Evolutionary conservation across 2,329 filamentous ascomycete genomes (phyloP), one percentile per base, ranked within the genome.

Genomic region (Sphaerulina vaccinii): DNA sequence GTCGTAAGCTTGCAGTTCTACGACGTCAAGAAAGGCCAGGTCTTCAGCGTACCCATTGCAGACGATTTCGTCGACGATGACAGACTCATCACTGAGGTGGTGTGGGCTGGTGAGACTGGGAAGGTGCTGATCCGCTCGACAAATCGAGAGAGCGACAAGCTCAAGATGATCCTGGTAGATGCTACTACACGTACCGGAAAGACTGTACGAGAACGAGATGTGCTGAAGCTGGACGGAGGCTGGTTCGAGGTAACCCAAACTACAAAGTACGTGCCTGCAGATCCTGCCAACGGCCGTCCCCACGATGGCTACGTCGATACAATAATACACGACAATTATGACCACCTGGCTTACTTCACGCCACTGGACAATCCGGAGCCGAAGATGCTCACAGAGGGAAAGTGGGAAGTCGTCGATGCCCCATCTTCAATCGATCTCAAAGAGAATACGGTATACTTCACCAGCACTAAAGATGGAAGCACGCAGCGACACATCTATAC

Each of bases 181-280:
- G 87, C 93, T 4, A 73, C 76, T 18, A 74, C 78, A 2, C 85
- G 90, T 41, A 84, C 81, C 16, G 91, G 89, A 23, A 87, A 86
- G 69, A 86, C 88, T 0, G 84, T 96, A 41, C 81, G 92, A 57
- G 86, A 84, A 16, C 81, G 88, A 42, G 84, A 99, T 68, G 83
- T 96, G 42, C 82, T 84, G 58, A 79, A 86, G 51, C 77, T 96
- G n/a, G 93, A 99, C 68, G 91, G 91, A 18, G 95, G 93, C 27
- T 99, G 93, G 93, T 92, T 96, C 63, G 93, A 99, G 72, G 89
- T 96, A 36, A 89, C 90, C 1, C 86, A 96, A 63, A 82, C 86
- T 36, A 96, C 91, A 3, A 84, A 77, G 11, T 97, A 87, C 66
- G 85, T 99, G 51, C 93, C 93, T 1, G 88, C 90, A 3, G 89